Evolutionary conservation across 2,329 filamentous ascomycete genomes (phyloP).

Genomic region (Pezizomycotina sp.): DNA sequence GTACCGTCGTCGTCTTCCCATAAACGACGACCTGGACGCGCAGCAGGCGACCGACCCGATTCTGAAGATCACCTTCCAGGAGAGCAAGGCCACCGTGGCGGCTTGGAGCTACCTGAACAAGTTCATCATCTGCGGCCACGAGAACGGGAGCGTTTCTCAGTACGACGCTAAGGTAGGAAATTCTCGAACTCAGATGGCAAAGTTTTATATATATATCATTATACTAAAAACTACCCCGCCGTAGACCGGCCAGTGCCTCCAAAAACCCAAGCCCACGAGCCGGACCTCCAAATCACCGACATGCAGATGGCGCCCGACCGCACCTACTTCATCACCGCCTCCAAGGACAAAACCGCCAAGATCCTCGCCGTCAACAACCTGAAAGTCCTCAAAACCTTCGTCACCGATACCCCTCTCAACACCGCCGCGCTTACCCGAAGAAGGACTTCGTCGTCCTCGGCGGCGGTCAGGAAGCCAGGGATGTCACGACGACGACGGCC

Average conservation of each 20-base stretch:
- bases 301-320: constrained; percentile 88
- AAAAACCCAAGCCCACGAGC: constrained; percentile 72
- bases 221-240: constrained; percentile 62
- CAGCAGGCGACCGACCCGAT: constrained; percentile 70
- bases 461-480: constrained; percentile 96
- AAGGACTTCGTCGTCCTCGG: constrained; percentile 97
- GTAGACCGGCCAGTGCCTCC: no score
- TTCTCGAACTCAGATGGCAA: not conserved
- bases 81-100: constrained; percentile 93
- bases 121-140: constrained; percentile 95
- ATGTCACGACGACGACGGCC: constrained; percentile 85
- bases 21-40: constrained; percentile 65
- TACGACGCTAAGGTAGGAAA: constrained; percentile 68
- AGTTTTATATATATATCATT: constrained; percentile 19
- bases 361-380: constrained; percentile 75
- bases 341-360: constrained; percentile 95
- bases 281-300: constrained; percentile 68
- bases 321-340: constrained; percentile 95
- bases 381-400: constrained; percentile 80
- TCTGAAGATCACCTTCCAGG: constrained; percentile 79
- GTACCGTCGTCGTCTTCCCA: constrained; percentile 87
- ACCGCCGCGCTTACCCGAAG: constrained; percentile 85
- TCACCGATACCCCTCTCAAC: constrained; percentile 88
- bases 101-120: constrained; percentile 89
- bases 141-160: constrained; percentile 80